Evolutionary conservation across 73 alveolate genomes (phyloP).

Genomic region (Tetrahymena thermophila): DNA sequence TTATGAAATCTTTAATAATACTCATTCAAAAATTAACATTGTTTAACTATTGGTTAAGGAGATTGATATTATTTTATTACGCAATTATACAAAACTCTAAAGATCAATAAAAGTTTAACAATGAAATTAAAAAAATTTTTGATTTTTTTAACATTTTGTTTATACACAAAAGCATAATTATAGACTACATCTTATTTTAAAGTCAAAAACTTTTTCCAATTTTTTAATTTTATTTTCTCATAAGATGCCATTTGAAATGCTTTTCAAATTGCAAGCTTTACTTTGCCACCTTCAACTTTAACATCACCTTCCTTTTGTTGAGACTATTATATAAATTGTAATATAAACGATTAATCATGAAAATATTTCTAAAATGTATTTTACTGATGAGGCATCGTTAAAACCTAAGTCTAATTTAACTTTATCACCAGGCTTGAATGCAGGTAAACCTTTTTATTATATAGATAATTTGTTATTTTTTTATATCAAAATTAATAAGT

Average conservation of each 20-base stretch:
- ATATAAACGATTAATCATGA: not conserved
- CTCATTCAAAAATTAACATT: too few relatives aligned
- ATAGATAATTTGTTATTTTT: not conserved
- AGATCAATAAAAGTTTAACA: too few relatives aligned
- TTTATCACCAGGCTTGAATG: conserved; percentile 37
- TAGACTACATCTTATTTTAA: too few relatives aligned
- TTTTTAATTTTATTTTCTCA: too few relatives aligned
- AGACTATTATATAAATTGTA: not conserved
- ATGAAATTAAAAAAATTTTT: too few relatives aligned
- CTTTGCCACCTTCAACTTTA: not conserved
- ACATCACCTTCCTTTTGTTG: not conserved
- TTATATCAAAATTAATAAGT: conserved; percentile 47
- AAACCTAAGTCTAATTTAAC: conserved; percentile 15
- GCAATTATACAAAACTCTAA: too few relatives aligned
- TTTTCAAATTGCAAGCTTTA: not conserved
- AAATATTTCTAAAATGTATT: not conserved
- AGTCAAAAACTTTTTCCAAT: too few relatives aligned
- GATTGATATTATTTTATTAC: too few relatives aligned
- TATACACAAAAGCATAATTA: too few relatives aligned
- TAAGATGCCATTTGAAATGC: not conserved
- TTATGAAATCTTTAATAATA: too few relatives aligned
- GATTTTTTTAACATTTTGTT: too few relatives aligned
- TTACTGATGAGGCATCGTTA: not conserved
- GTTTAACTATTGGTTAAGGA: too few relatives aligned
- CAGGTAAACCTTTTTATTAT: conserved; percentile 25